Evolutionary conservation across 106 monocot species (phyloP), one percentile per base, ranked within the genome.

Genomic region (Agapanthus africanus): DNA sequence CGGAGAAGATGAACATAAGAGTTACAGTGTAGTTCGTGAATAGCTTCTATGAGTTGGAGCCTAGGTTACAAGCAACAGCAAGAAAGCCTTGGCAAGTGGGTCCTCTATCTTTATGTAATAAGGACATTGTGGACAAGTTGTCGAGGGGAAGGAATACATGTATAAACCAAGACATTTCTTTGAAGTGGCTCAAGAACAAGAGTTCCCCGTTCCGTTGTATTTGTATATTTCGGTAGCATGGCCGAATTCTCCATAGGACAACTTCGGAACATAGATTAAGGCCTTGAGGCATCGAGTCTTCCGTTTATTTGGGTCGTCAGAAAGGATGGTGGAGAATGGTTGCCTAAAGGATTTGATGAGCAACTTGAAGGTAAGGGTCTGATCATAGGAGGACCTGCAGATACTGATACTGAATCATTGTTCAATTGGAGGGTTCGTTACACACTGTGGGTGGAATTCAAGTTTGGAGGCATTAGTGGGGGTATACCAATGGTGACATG

Each of bases 261-360:
- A 22, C 41, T 66, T 9, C 39, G 42, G 11, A 42, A 66, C 13
- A 42, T 66, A 19, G 66, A 40, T 10, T 3, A 28, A 11, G 66
- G 66, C 3, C 41, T 66, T 0, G 66, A 66, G 40, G 42, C 23
- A 22, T 66, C 66, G 11, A 22, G 25, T 11, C 21, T 11, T 25
- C 26, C 41, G 7, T 66, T 66, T 44, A 10, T 66, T 11, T 66
- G 78, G 82, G 82, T 46, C n/a, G 78, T n/a, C n/a, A n/a, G n/a
- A n/a, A n/a, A n/a, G n/a, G n/a, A n/a, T n/a, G n/a, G n/a, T n/a
- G n/a, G n/a, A n/a, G n/a, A n/a, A 37, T 7, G 3, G 21, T n/a
- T n/a, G n/a, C n/a, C n/a, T n/a, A n/a, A n/a, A n/a, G n/a, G n/a
- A n/a, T n/a, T n/a, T n/a, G n/a, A n/a, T n/a, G n/a, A n/a, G n/a